Conservation (phyloP, 164 flowering plant species). For the Berberis thunbergii region DNA sequence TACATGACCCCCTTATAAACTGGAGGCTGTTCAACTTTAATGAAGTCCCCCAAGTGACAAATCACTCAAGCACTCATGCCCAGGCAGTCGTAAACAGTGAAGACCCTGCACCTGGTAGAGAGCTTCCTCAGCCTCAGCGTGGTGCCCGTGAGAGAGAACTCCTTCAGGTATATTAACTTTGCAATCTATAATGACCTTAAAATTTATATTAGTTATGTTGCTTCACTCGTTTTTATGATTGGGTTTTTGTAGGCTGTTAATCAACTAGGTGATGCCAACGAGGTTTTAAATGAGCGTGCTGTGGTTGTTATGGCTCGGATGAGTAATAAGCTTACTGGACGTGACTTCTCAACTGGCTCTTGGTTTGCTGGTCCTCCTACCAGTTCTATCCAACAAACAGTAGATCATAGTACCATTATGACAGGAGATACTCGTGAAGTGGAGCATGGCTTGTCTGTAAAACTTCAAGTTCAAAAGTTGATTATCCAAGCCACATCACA, state of each 20-base stretch:
- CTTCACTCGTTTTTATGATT: conserved; percentile 4
- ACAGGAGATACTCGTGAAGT: conserved; percentile 77
- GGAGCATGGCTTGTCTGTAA: conserved; percentile 87
- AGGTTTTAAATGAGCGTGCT: conserved; percentile 91
- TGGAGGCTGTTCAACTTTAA: conserved; percentile 97
- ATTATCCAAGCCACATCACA: conserved; percentile 81
- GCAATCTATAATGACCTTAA: not conserved
- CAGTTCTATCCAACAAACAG: conserved; percentile 42
- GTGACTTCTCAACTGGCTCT: conserved; percentile 57
- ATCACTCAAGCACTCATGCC: conserved; percentile 42
- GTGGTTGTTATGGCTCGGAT: conserved; percentile 96
- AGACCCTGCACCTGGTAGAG: conserved; percentile 47
- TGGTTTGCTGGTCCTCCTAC: conserved; percentile 16
- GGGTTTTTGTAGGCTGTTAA: conserved; percentile 65
- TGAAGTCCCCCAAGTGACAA: conserved; percentile 84
- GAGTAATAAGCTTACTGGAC: conserved; percentile 96
- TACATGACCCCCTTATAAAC: conserved; percentile 96
- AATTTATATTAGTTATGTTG: not conserved
- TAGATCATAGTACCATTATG: conserved; percentile 52
- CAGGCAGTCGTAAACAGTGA: conserved; percentile 66
- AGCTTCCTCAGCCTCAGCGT: conserved; percentile 78
- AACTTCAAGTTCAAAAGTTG: conserved; percentile 85
- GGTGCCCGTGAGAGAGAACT: conserved; percentile 88
- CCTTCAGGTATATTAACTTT: conserved; percentile 57
- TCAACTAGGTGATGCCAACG: conserved; percentile 98